A percentile compares a stretch with the other conserved stretches of the same genome.
Evolutionary conservation across 2,329 filamentous ascomycete genomes (phyloP).

Genomic region (Fusarium sp.): DNA sequence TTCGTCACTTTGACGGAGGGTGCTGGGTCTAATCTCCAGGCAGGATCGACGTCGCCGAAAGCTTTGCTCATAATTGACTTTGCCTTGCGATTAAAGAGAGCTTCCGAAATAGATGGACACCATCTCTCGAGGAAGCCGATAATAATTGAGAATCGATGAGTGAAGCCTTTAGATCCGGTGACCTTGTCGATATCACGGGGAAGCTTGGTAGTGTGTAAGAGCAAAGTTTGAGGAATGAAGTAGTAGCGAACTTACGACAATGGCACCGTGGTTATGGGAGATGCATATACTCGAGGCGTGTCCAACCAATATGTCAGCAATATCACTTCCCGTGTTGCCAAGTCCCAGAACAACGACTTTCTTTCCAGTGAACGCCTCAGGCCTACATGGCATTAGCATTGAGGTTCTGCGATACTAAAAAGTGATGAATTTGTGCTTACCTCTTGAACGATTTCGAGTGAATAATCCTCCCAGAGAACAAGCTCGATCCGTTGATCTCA

Average conservation of each 20-base stretch:
- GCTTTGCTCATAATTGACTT: background rate
- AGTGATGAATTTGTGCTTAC: background rate
- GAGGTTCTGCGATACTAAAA: background rate
- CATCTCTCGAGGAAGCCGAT: background rate
- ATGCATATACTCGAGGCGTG: background rate
- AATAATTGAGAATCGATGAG: background rate
- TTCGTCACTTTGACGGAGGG: conserved; percentile 43
- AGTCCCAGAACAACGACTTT: background rate
- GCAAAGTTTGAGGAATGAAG: background rate
- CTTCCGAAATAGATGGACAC: background rate
- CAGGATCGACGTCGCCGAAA: background rate
- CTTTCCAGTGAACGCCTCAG: background rate
- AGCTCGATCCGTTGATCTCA: conserved; percentile 45
- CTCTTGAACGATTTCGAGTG: background rate
- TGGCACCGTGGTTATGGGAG: background rate
- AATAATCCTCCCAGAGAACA: conserved; percentile 29
- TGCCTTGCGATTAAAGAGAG: background rate
- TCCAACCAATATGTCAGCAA: background rate
- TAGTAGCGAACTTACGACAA: background rate
- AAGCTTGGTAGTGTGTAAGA: background rate
- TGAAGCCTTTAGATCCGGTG: background rate
- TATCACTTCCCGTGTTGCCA: background rate
- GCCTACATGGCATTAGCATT: background rate
- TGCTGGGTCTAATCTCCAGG: conserved; percentile 39
- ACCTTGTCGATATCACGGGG: background rate